Evolutionary conservation across 2,329 filamentous ascomycete genomes (phyloP).

Genomic region (Chaetomiaceae sp.): DNA sequence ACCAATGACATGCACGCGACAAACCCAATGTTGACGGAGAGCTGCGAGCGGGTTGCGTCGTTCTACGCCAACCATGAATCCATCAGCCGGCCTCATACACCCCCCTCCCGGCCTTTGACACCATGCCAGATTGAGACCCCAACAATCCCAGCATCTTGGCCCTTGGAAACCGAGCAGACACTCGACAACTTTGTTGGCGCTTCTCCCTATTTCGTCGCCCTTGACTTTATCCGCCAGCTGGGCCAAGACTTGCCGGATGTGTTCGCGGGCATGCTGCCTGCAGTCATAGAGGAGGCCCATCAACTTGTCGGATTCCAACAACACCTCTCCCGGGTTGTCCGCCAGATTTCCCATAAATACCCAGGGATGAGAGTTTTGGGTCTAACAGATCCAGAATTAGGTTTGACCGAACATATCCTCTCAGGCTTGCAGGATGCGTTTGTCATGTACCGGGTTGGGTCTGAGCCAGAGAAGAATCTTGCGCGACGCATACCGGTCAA

Average conservation of each 20-base stretch:
- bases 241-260: slow-evolving; percentile 26
- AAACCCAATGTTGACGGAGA: slow-evolving; percentile 32
- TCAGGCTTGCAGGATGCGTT: slow-evolving; percentile 32
- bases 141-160: slow-evolving; percentile 21
- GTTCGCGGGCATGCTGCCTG: slow-evolving; percentile 25
- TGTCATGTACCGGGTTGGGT: slow-evolving; percentile 29
- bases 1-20: not conserved
- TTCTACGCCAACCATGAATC: slow-evolving; percentile 26
- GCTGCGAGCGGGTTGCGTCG: slow-evolving; percentile 35
- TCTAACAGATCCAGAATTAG: slow-evolving; percentile 31
- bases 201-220: slow-evolving; percentile 31
- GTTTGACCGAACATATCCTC: slow-evolving; percentile 33
- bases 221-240: slow-evolving; percentile 31
- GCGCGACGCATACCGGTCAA: slow-evolving; percentile 14
- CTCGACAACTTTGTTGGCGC: slow-evolving; percentile 31
- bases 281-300: slow-evolving; percentile 32
- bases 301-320: slow-evolving; percentile 31
- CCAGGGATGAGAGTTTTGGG: slow-evolving; percentile 38
- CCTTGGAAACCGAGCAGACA: slow-evolving; percentile 27
- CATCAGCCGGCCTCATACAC: not conserved
- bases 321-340: slow-evolving; percentile 33
- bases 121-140: not conserved
- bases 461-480: slow-evolving; percentile 22
- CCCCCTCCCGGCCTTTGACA: not conserved
- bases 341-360: slow-evolving; percentile 39